These are phyloP conservation scores for Apiotrichum porosum DNA, from an alignment of 1,284 basidiomycete genomes.

Conservation along the genomic window DNA sequence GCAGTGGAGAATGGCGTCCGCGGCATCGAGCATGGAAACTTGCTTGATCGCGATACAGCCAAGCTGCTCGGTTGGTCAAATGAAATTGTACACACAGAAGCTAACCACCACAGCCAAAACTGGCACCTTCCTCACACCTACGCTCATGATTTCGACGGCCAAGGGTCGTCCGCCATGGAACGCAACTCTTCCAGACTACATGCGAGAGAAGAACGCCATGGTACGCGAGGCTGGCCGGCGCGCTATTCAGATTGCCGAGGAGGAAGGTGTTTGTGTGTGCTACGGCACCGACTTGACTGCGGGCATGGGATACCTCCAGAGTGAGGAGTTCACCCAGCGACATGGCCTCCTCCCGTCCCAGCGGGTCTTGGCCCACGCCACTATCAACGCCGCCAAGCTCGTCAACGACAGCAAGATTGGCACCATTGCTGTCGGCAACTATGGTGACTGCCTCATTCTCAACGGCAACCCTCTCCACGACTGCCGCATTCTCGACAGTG, in stretches of 20 bases:
- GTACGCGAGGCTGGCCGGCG: slow-evolving; percentile 16
- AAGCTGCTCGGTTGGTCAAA: slow-evolving; percentile 29
- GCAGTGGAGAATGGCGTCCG: slow-evolving; percentile 36
- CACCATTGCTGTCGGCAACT: slow-evolving; percentile 44
- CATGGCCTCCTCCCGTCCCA: slow-evolving; percentile 46
- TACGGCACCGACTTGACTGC: slow-evolving; percentile 16
- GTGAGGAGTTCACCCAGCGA: slow-evolving; percentile 49
- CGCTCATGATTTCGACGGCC: slow-evolving; percentile 33
- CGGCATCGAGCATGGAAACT: slow-evolving; percentile 54
- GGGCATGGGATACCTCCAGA: slow-evolving; percentile 18
- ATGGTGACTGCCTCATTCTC: slow-evolving; percentile 52
- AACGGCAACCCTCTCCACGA: slow-evolving; percentile 53
- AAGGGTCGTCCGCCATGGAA: slow-evolving; percentile 23
- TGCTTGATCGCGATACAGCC: slow-evolving; percentile 38
- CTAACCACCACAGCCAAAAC: slow-evolving; percentile 47
- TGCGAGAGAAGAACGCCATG: slow-evolving; percentile 20
- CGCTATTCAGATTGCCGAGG: slow-evolving; percentile 26
- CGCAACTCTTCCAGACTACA: slow-evolving; percentile 14
- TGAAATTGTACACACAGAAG: no score
- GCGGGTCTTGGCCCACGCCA: slow-evolving; percentile 52
- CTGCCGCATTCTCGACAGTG: slow-evolving; percentile 52
- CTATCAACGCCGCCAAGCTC: slow-evolving; percentile 50
- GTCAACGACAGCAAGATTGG: slow-evolving; percentile 47
- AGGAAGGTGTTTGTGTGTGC: slow-evolving; percentile 27
- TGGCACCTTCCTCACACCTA: slow-evolving; percentile 52